Evolutionary conservation across 2,329 filamentous ascomycete genomes (phyloP).

Genomic region (Cercospora citrullina): DNA sequence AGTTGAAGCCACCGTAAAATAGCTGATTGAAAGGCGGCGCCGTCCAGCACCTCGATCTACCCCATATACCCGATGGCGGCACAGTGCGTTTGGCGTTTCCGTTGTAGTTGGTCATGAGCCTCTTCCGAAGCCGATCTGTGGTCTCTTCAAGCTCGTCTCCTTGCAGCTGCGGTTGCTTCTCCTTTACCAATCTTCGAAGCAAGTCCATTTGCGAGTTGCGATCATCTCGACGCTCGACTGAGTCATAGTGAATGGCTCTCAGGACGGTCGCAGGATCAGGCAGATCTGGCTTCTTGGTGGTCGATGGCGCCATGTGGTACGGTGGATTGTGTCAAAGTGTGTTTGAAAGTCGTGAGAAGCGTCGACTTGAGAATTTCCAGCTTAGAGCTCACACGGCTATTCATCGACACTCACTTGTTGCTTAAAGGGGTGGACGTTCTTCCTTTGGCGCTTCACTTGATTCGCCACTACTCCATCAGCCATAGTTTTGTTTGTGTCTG

Average conservation of each 20-base stretch:
- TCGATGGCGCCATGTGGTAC: not conserved
- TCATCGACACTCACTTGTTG: no score
- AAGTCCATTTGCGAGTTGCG: not conserved
- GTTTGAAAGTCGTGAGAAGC: no score
- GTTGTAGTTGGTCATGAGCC: not conserved
- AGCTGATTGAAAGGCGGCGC: not conserved
- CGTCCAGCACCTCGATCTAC: not conserved
- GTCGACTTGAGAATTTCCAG: no score
- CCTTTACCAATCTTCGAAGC: not conserved
- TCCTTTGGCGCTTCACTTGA: no score
- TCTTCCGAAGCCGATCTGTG: not conserved
- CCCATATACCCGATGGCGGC: no score
- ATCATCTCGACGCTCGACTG: not conserved
- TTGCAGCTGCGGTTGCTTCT: not conserved
- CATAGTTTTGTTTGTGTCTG: not conserved
- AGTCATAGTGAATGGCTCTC: not conserved
- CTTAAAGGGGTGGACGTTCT: no score
- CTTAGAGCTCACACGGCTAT: no score
- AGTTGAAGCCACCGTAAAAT: not conserved
- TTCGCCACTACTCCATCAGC: no score
- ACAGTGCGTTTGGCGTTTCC: not conserved
- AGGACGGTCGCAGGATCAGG: not conserved
- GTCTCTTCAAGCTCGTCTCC: not conserved
- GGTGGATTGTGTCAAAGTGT: no score
- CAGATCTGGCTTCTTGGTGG: not conserved